phyloP scores from a whole-genome alignment of 495 filamentous ascomycete species.

The Chaetomium fimeti region DNA sequence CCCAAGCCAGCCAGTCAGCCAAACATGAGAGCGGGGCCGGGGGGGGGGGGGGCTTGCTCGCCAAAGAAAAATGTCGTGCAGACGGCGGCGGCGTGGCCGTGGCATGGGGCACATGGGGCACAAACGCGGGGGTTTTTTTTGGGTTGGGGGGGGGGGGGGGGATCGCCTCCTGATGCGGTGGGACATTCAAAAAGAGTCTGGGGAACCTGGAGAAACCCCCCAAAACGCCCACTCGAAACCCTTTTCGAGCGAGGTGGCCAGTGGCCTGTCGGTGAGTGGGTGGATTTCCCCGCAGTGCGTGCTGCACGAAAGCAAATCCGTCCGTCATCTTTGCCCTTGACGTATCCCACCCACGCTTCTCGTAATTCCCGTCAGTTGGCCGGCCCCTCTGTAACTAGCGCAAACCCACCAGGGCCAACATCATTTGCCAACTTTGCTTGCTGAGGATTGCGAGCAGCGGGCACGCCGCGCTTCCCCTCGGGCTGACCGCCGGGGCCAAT shows the following conservation, averaged over 20 bases:
- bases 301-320: too few species aligned
- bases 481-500: not conserved
- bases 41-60: too few species aligned
- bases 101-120: not conserved
- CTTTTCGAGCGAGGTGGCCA: not conserved
- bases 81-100: too few species aligned
- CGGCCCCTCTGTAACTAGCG: too few species aligned
- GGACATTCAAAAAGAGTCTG: not conserved
- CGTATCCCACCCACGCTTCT: too few species aligned
- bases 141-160: too few species aligned
- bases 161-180: not conserved
- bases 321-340: too few species aligned
- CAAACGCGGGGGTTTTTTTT: not conserved
- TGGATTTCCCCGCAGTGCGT: too few species aligned
- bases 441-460: not conserved
- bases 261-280: too few species aligned
- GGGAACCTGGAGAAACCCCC: not conserved
- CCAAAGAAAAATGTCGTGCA: too few species aligned
- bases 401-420: not conserved
- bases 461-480: not conserved
- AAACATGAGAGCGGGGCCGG: too few species aligned
- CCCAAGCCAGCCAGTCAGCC: not conserved
- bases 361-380: too few species aligned
- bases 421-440: not conserved
- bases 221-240: not conserved